Evolutionary conservation across 306 rosid species (phyloP), one percentile per base, ranked within the genome.

Genomic region (Cucurbita maxima): DNA sequence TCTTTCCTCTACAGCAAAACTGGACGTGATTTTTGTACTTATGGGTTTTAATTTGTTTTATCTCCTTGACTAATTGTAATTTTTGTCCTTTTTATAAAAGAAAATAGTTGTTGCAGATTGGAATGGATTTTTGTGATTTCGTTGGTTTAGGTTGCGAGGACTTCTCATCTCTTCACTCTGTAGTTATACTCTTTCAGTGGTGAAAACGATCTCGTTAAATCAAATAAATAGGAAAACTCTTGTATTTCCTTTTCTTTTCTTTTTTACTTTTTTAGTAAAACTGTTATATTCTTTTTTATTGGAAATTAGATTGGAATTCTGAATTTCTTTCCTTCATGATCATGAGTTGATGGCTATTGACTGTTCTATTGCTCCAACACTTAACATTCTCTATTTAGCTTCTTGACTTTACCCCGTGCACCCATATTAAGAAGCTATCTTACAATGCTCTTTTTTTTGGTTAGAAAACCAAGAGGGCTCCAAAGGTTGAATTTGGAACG

Each of bases 401-500:
- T 10, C 14, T 45, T 45, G 51, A 45, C 10, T 45, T 13, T 13
- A 11, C 51, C 14, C 11, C 14, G 13, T 13, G 3, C 14, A 0
- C 51, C 51, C 51, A 45, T 47, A 47, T 47, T 40, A 40, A 40
- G 43, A 40, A 40, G 43, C 43, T 40, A 40, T 18, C 25, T 54
- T 72, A 55, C 41, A 66, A 19, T 6, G 6, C 8, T n/a, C 7
- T n/a, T 75, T 43, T 18, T 34, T 75, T 62, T 48, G 9, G 3
- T 9, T 63, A 94, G 99, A 91, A 91, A 89, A 79, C 99, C 73
- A 94, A 89, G 89, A 87, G 94, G 85, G 86, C 87, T 72, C 88
- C 99, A 59, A 94, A 90, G 79, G 92, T 94, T 73, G 99, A 94
- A 85, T 91, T 94, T 79, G 99, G 99, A 76, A 94, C 99, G 45